Conservation (phyloP, 805 yeast genomes). For the Debaryomyces hansenii region DNA sequence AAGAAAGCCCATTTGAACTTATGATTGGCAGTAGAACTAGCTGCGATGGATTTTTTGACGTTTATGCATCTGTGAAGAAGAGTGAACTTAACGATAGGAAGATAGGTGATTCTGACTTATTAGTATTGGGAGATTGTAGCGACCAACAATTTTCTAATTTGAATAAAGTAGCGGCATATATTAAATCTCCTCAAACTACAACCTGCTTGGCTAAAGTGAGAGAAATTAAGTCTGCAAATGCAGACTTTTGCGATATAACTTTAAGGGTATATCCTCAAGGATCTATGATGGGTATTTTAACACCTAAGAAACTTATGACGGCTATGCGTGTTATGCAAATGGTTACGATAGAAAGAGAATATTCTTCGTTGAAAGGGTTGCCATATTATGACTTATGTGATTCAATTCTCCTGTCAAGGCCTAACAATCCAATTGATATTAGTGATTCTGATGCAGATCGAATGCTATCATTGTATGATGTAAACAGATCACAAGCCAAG, state of each 20-base stretch:
- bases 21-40: constrained; percentile 78
- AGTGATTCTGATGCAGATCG: constrained; percentile 33
- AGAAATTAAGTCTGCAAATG: constrained; percentile 63
- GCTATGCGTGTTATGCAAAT: constrained; percentile 80
- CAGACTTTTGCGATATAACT: constrained; percentile 73
- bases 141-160: constrained; percentile 14
- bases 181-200: constrained; percentile 29
- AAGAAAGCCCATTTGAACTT: constrained; percentile 61
- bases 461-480: constrained; percentile 52
- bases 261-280: constrained; percentile 62
- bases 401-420: constrained; percentile 65
- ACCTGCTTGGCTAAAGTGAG: constrained; percentile 81
- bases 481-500: constrained; percentile 86
- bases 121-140: constrained; percentile 51
- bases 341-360: constrained; percentile 94
- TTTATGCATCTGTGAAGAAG: constrained; percentile 69
- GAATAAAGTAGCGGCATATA: constrained; percentile 19
- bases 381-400: constrained; percentile 76
- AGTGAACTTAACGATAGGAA: constrained; percentile 49
- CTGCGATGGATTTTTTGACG: constrained; percentile 85
- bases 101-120: constrained; percentile 72
- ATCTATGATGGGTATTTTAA: constrained; percentile 51
- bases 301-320: constrained; percentile 62
- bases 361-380: constrained; percentile 75
- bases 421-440: constrained; percentile 43